These are phyloP conservation scores for Leccinum sublutescens DNA, from an alignment of 768 basidiomycete genomes.

Conservation along the genomic window DNA sequence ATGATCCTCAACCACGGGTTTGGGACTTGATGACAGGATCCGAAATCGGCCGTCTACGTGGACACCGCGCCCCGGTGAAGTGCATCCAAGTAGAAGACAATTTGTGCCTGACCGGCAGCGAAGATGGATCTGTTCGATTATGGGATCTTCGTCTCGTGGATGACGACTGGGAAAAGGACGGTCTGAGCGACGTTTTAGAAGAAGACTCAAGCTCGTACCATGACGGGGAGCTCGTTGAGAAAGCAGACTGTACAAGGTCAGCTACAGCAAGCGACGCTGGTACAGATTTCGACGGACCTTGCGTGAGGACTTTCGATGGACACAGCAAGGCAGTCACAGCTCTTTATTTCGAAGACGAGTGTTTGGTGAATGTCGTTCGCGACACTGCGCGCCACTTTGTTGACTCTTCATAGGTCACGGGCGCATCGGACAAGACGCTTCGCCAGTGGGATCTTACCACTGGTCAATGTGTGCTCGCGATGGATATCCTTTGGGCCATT, in stretches of 20 bases:
- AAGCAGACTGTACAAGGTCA: conserved; percentile 41
- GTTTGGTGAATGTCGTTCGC: conserved; percentile 57
- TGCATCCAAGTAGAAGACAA: conserved; percentile 91
- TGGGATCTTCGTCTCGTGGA: conserved; percentile 92
- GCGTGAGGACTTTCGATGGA: conserved; percentile 77
- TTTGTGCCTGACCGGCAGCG: conserved; percentile 86
- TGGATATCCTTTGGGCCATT: conserved; percentile 99
- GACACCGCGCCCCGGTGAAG: conserved; percentile 81
- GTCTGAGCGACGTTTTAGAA: conserved; percentile 60
- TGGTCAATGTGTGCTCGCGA: conserved; percentile 97
- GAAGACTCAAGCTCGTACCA: conserved; percentile 46
- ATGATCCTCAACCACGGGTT: conserved; percentile 83
- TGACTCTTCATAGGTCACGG: conserved; percentile 72
- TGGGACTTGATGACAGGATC: conserved; percentile 94
- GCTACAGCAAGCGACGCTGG: conserved; percentile 37
- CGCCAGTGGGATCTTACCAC: conserved; percentile 98
- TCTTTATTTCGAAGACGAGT: conserved; percentile 93
- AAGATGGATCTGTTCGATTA: conserved; percentile 78
- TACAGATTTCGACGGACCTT: conserved; percentile 49
- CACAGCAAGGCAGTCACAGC: conserved; percentile 92
- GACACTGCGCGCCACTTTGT: conserved; percentile 7
- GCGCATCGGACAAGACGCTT: conserved; percentile 96
- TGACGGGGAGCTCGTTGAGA: conserved; percentile 39
- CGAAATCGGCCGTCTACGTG: conserved; percentile 80
- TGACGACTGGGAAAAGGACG: conserved; percentile 58